phyloP scores from a whole-genome alignment of 176 grass and related monocot species.

The Phragmites australis region DNA sequence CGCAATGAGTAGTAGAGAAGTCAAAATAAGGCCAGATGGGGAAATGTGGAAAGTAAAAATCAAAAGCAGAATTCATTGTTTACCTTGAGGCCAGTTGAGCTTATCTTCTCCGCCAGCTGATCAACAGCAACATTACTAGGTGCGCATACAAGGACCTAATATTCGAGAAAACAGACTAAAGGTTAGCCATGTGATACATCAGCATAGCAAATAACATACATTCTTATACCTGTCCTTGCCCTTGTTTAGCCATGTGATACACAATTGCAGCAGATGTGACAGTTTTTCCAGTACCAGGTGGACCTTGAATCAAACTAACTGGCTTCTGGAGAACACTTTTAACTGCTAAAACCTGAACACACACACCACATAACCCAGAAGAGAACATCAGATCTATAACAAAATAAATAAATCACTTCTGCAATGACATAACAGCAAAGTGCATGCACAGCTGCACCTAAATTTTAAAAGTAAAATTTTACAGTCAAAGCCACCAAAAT shows the following conservation, averaged over 20 bases:
- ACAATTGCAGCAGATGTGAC: conserved; percentile 99
- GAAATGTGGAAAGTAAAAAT: not conserved
- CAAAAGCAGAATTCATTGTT: not conserved
- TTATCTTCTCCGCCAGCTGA: conserved; percentile 98
- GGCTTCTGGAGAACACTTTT: conserved; percentile 99
- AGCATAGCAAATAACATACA: conserved; percentile 10
- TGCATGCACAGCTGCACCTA: not conserved
- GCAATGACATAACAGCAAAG: not conserved
- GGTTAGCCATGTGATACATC: too few relatives aligned
- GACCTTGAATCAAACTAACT: conserved; percentile 98
- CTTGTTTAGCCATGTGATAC: conserved; percentile 99
- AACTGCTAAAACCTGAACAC: conserved; percentile 87
- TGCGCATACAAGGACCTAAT: conserved; percentile 95
- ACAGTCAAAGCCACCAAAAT: not conserved
- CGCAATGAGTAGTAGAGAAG: not conserved
- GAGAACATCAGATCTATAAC: conserved; percentile 28
- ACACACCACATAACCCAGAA: conserved; percentile 1
- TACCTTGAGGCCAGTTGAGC: conserved; percentile 95
- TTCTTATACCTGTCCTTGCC: conserved; percentile 91
- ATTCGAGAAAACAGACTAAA: conserved; percentile 24
- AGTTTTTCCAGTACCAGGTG: conserved; percentile 98
- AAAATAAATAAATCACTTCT: conserved; percentile 3
- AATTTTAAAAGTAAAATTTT: not conserved
- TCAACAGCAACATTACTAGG: conserved; percentile 99
- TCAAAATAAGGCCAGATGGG: not conserved